Evolutionary conservation across 345 rosid genomes (phyloP), one percentile per base, ranked within the genome.

Genomic region (Gossypium rotundifolium): DNA sequence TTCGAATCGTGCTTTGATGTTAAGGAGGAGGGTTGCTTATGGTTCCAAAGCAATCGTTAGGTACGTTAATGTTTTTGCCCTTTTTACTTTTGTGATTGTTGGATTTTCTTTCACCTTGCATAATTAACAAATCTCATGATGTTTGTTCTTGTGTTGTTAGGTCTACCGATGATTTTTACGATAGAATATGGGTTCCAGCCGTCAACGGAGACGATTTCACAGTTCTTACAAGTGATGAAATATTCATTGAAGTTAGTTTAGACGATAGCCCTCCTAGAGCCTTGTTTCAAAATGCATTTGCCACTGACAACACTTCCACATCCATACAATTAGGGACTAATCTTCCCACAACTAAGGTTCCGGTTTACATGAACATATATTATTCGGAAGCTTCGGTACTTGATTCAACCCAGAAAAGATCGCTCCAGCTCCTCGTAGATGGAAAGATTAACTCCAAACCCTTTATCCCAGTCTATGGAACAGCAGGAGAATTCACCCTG

Each of bases 301-400:
- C 82, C 38, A 7, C 77, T 3, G 38, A 82, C 62, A 73, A 3
- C 72, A 69, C 78, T 51, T 54, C 85, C 42, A 12, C 2, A 0
- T 11, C 11, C 4, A 78, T 82, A 44, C 4, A 0, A 54, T 51
- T 81, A 49, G 52, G 16, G 25, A 72, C 42, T 20, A 46, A 16
- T 44, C 80, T 69, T 58, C 89, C 85, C 8, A n/a, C 60, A n/a
- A 16, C 3, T 13, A 33, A 23, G 45, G 71, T 59, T 51, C 72
- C 85, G 1, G 42, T 76, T 23, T 76, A 82, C 49, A 46, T 79
- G 33, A 85, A 74, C 83, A 45, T 87, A 68, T 85, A 84, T 62
- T 87, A 84, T 73, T 81, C 87, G 8, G 91, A 87, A 72, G 84
- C 85, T 71, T 20, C 78, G 1, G 29, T 52, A 40, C 87, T 85